Conservation (phyloP, 2,329 filamentous ascomycete genomes). For the Penicillium sp. region DNA sequence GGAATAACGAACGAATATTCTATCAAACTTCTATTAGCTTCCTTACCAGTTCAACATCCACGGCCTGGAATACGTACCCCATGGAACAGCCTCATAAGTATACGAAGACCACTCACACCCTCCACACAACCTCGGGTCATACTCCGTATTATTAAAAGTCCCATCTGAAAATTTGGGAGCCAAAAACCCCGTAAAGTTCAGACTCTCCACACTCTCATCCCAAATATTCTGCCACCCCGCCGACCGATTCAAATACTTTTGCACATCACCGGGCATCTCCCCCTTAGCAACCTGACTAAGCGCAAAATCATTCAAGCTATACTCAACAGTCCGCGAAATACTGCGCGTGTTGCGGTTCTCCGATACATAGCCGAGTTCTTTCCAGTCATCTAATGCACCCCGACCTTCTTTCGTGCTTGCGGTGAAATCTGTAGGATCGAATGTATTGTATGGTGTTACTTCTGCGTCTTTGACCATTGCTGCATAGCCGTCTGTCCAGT, state of each 20-base stretch:
- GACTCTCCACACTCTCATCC: constrained; percentile 58
- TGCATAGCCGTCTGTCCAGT: constrained; percentile 65
- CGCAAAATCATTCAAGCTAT: constrained; percentile 66
- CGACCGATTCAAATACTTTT: constrained; percentile 62
- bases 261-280: constrained; percentile 49
- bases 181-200: constrained; percentile 57
- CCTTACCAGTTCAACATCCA: constrained; percentile 8
- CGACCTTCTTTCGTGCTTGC: constrained; percentile 68
- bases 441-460: constrained; percentile 61
- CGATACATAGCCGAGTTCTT: constrained; percentile 64
- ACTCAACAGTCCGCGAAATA: constrained; percentile 67
- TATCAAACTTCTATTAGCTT: constrained; percentile 5
- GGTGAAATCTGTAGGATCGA: constrained; percentile 53
- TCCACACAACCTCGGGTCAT: constrained; percentile 56
- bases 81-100: constrained; percentile 62
- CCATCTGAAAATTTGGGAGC: constrained; percentile 57
- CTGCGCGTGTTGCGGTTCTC: constrained; percentile 58
- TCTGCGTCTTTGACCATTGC: constrained; percentile 70
- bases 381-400: constrained; percentile 69
- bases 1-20: constrained; percentile 66
- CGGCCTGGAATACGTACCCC: constrained; percentile 37
- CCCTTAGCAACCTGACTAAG: constrained; percentile 53
- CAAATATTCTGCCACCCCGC: constrained; percentile 73
- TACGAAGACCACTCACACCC: constrained; percentile 66
- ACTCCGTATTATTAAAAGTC: constrained; percentile 47